Evolutionary conservation across 352 stramenopile genomes (phyloP).

Genomic region (Phytophthora quininea): DNA sequence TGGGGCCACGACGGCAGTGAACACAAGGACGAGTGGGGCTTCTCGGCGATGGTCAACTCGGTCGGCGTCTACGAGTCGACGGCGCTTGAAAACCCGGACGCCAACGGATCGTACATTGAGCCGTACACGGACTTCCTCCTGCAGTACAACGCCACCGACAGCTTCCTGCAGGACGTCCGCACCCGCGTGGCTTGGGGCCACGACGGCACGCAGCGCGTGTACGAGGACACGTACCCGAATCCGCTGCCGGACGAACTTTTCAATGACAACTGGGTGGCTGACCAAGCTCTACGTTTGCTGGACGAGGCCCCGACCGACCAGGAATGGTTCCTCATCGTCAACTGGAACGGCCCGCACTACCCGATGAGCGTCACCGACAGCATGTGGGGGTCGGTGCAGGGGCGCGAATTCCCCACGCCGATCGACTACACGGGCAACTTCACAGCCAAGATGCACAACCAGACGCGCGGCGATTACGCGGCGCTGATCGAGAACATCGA

Average conservation of each 20-base stretch:
- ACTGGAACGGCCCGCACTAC: constrained; percentile 47
- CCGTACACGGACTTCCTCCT: constrained; percentile 41
- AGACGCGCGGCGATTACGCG: constrained; percentile 35
- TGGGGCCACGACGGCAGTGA: constrained; percentile 34
- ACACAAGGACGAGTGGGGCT: constrained; percentile 32
- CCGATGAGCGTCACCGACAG: constrained; percentile 40
- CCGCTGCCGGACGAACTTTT: constrained; percentile 31
- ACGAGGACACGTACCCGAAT: constrained; percentile 37
- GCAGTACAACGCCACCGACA: constrained; percentile 28
- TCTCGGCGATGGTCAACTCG: constrained; percentile 42
- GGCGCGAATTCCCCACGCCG: constrained; percentile 27
- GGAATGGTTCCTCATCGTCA: constrained; percentile 43
- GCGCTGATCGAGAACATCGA: constrained; percentile 47
- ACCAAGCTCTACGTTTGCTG: constrained; percentile 31
- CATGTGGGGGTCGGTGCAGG: constrained; percentile 37
- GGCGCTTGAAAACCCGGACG: constrained; percentile 16
- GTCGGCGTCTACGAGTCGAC: constrained; percentile 39
- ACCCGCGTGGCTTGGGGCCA: constrained; percentile 25
- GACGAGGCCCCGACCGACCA: constrained; percentile 23
- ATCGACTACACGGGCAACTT: constrained; percentile 41
- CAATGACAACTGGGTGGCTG: constrained; percentile 40
- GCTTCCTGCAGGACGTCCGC: constrained; percentile 31
- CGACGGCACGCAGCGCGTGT: constrained; percentile 22
- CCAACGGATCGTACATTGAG: constrained; percentile 39
- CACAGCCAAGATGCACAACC: constrained; percentile 35